These are phyloP conservation scores for Leccinum variabile DNA, from an alignment of 1,284 basidiomycete species.

Conservation along the genomic window DNA sequence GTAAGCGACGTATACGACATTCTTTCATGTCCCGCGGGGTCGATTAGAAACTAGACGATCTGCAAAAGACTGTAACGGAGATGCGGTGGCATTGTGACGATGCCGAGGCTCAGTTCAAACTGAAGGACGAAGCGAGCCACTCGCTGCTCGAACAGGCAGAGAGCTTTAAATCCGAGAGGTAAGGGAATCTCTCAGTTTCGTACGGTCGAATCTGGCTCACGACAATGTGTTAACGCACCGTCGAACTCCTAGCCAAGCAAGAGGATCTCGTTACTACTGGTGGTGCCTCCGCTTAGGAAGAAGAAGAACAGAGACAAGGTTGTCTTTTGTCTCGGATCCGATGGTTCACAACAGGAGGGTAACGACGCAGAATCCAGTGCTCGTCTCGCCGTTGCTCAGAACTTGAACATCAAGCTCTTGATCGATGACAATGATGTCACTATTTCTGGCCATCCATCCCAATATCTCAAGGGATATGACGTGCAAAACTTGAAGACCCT, in stretches of 20 bases:
- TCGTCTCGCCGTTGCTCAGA: slow-evolving; percentile 77
- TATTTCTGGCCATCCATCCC: slow-evolving; percentile 80
- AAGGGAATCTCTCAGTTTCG: slow-evolving; percentile 19
- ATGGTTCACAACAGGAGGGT: slow-evolving; percentile 87
- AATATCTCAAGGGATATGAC: slow-evolving; percentile 79
- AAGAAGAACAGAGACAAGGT: slow-evolving; percentile 61
- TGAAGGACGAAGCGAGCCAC: slow-evolving; percentile 79
- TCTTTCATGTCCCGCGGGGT: background rate
- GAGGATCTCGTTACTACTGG: too few relatives aligned
- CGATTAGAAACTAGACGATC: slow-evolving; percentile 26
- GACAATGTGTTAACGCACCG: background rate
- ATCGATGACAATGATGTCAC: slow-evolving; percentile 89
- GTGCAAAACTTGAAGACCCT: slow-evolving; percentile 59
- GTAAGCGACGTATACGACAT: slow-evolving; percentile 46
- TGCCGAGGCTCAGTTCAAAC: slow-evolving; percentile 70
- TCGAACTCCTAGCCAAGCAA: too few relatives aligned
- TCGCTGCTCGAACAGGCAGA: slow-evolving; percentile 87
- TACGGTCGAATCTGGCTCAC: background rate
- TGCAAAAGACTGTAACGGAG: slow-evolving; percentile 22
- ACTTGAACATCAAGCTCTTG: slow-evolving; percentile 78
- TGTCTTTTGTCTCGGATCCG: slow-evolving; percentile 80
- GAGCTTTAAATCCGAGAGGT: slow-evolving; percentile 81
- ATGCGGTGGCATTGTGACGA: slow-evolving; percentile 27
- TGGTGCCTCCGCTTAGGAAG: too few relatives aligned
- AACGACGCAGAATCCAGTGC: slow-evolving; percentile 83